These are phyloP conservation scores for Bryoglossum gracile DNA, from an alignment of 495 filamentous ascomycete genomes.

Conservation along the genomic window DNA sequence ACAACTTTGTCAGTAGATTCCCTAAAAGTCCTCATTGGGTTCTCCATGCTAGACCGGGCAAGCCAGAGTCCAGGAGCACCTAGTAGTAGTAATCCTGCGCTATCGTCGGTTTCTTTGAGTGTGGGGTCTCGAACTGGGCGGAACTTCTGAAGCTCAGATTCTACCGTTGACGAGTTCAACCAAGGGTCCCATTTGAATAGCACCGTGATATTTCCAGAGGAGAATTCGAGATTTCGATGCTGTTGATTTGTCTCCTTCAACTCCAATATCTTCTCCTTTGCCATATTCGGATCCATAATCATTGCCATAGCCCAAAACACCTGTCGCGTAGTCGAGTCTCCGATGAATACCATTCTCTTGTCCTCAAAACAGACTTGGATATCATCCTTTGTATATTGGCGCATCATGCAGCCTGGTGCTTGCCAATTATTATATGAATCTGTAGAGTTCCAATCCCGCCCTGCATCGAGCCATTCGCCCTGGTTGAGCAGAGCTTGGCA, in stretches of 20 bases:
- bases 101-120: slow-evolving; percentile 6
- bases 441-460: slow-evolving; percentile 14
- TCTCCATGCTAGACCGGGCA: slow-evolving; percentile 41
- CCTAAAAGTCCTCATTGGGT: slow-evolving; percentile 39
- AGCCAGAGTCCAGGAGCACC: slow-evolving; percentile 51
- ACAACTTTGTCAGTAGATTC: slow-evolving; percentile 37
- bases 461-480: slow-evolving; percentile 46
- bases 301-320: slow-evolving; percentile 51
- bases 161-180: slow-evolving; percentile 45
- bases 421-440: slow-evolving; percentile 43
- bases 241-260: slow-evolving; percentile 26
- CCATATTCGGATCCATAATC: slow-evolving; percentile 37
- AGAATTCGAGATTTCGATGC: slow-evolving; percentile 39
- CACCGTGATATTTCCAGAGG: slow-evolving; percentile 33
- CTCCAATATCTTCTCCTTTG: slow-evolving; percentile 26
- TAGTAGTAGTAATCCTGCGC: slow-evolving; percentile 36
- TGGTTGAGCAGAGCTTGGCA: slow-evolving; percentile 45
- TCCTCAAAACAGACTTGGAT: slow-evolving; percentile 38
- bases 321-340: slow-evolving; percentile 51
- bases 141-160: slow-evolving; percentile 33
- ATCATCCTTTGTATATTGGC: slow-evolving; percentile 41
- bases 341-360: slow-evolving; percentile 47
- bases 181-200: slow-evolving; percentile 58
- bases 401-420: slow-evolving; percentile 51
- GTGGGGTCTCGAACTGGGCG: slow-evolving; percentile 5